A percentile compares a stretch with the other conserved stretches of the same genome.
Conservation (phyloP, 768 basidiomycete genomes). For the Russula sp. region DNA sequence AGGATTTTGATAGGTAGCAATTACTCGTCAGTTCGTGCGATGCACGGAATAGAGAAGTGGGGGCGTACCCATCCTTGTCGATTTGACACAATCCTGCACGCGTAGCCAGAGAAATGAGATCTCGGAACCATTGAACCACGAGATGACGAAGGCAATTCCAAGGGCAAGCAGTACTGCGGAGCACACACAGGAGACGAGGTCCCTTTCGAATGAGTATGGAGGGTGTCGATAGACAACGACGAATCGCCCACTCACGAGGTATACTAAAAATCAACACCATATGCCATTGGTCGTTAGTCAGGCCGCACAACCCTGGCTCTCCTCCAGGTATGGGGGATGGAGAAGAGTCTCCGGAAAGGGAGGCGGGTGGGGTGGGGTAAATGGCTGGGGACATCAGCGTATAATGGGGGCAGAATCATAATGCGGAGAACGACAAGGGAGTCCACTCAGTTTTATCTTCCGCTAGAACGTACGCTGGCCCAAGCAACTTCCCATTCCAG, state of each 20-base stretch:
- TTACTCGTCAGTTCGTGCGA: neutral
- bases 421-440: neutral
- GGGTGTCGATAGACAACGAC: neutral
- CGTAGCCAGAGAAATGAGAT: neutral
- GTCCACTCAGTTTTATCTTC: neutral
- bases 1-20: neutral
- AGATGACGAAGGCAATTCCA: neutral
- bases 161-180: conserved; percentile 5
- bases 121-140: neutral
- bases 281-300: conserved; percentile 5
- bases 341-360: neutral
- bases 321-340: neutral
- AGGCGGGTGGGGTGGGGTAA: neutral
- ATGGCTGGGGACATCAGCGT: neutral
- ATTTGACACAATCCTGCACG: neutral
- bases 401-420: neutral
- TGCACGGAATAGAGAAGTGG: neutral
- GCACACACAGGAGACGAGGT: neutral
- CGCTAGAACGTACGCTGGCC: neutral
- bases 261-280: neutral
- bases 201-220: neutral
- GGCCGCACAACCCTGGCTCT: conserved; percentile 6
- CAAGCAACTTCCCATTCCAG: neutral
- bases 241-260: conserved; percentile 2
- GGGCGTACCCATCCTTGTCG: conserved; percentile 5